Base-by-base conservation (phyloP, 2,329 filamentous ascomycete species). In the Trichophyton schoenleinii region DNA sequence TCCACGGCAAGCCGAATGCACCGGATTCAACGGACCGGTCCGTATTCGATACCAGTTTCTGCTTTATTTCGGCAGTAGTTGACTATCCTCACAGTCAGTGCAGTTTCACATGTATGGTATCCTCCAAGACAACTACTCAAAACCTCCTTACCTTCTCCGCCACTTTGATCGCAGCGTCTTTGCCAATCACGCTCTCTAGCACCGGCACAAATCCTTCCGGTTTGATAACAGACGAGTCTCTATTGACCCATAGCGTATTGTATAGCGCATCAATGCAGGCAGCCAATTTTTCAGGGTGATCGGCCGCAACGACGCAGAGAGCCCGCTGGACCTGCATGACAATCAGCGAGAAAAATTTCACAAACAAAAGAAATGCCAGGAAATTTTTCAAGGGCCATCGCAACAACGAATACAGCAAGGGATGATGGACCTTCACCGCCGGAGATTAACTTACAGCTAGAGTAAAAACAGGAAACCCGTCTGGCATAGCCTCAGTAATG, bases 1-100 rank as follows among this genome's bases (percentile, higher is more conserved):
- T 81, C 79, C 81, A 86, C 1, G 83, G 83, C 60, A 85, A 67
- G 1, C 83, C 83, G 73, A 86, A 86, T 0, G 80, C 81, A 0
- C 81, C 83, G 25, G 78, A 74, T 25, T 72, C 70, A 25, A 84
- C 73, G 0, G 81, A 80, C 58, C 69, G 64, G 13, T 82, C 75
- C 0, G 81, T 83, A 62, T 82, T 83, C 25, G 71, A 71, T 4
- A 64, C 67, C 66, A 85, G 66, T 34, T 67, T 63, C 18, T 73
- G 70, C 71, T 84, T 84, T 44, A 74, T 73, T 49, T 79, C 76
- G 4, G 68, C 62, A n/a, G 69, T 64, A 15, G 61, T 65, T 52
- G 66, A 65, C 68, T 72, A 61, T 31, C 59, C 57, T 44, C 31
- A 59, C 34, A 62, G 64, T 42, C n/a, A 65, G 9, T 7, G 34